A percentile compares a stretch with the other conserved stretches of the same genome.
phyloP scores from a whole-genome alignment of 352 stramenopile species.

The Pythium aquatile region DNA sequence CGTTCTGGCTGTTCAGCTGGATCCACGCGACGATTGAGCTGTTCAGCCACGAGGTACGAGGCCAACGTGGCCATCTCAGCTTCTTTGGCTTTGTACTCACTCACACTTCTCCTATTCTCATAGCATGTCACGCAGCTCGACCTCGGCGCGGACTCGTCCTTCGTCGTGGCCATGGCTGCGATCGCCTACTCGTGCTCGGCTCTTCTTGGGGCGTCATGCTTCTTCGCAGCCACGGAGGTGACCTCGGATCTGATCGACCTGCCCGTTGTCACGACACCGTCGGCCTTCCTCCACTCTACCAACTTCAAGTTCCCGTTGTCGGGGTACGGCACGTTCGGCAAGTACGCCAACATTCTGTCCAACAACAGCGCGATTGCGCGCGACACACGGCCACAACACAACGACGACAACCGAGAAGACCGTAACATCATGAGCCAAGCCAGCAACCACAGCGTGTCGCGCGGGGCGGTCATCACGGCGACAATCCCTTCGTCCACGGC shows the following conservation, averaged over 20 bases:
- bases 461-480: slow-evolving; percentile 38
- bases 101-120: not conserved
- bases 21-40: slow-evolving; percentile 44
- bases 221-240: slow-evolving; percentile 47
- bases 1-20: slow-evolving; percentile 67
- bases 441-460: slow-evolving; percentile 25
- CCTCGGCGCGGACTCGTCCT: slow-evolving; percentile 8
- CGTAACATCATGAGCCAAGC: slow-evolving; percentile 11
- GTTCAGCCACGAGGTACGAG: slow-evolving; percentile 34
- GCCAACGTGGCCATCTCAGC: not conserved
- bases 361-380: not conserved
- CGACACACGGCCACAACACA: not conserved
- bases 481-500: slow-evolving; percentile 68
- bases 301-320: slow-evolving; percentile 38
- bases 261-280: slow-evolving; percentile 48
- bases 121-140: slow-evolving; percentile 24
- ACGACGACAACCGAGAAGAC: slow-evolving; percentile 3
- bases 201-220: slow-evolving; percentile 52
- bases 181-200: slow-evolving; percentile 41
- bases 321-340: slow-evolving; percentile 58
- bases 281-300: slow-evolving; percentile 53
- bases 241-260: slow-evolving; percentile 52
- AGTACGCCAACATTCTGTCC: slow-evolving; percentile 30
- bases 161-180: slow-evolving; percentile 28
- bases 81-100: not conserved